Evolutionary conservation across 345 rosid genomes (phyloP).

Genomic region (Brassica juncea): DNA sequence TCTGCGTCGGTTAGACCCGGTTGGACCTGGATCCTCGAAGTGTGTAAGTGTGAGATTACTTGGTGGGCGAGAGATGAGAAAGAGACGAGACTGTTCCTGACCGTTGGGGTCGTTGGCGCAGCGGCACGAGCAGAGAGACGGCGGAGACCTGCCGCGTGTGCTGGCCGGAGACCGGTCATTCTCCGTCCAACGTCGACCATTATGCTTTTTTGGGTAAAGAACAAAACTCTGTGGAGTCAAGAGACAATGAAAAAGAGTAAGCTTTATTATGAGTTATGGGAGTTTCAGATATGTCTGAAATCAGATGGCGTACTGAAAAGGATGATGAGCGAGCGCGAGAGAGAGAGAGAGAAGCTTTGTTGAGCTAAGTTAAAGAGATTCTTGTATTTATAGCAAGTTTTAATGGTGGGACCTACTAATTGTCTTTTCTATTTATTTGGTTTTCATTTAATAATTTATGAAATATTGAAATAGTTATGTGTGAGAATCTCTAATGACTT

Average conservation of each 20-base stretch:
- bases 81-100: constrained; percentile 69
- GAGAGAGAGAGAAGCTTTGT: constrained; percentile 21
- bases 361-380: constrained; percentile 12
- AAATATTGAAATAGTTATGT: constrained; percentile 21
- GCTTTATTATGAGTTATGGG: constrained; percentile 43
- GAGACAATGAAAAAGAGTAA: neutral
- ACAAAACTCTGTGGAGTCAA: neutral
- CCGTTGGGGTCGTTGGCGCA: constrained; percentile 52
- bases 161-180: constrained; percentile 82
- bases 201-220: neutral
- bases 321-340: constrained; percentile 20
- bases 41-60: constrained; percentile 67
- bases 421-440: constrained; percentile 21
- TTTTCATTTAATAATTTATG: constrained; percentile 1
- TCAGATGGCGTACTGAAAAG: constrained; percentile 30
- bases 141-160: constrained; percentile 87
- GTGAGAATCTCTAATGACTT: constrained; percentile 41
- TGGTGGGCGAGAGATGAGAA: constrained; percentile 74
- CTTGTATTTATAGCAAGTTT: constrained; percentile 38
- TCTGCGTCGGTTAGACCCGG: constrained; percentile 81
- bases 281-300: constrained; percentile 46
- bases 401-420: constrained; percentile 32
- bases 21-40: constrained; percentile 71
- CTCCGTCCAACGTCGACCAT: constrained; percentile 99
- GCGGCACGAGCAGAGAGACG: constrained; percentile 94